Conservation (phyloP, 495 filamentous ascomycete genomes). For the Aspergillus biplanus region DNA sequence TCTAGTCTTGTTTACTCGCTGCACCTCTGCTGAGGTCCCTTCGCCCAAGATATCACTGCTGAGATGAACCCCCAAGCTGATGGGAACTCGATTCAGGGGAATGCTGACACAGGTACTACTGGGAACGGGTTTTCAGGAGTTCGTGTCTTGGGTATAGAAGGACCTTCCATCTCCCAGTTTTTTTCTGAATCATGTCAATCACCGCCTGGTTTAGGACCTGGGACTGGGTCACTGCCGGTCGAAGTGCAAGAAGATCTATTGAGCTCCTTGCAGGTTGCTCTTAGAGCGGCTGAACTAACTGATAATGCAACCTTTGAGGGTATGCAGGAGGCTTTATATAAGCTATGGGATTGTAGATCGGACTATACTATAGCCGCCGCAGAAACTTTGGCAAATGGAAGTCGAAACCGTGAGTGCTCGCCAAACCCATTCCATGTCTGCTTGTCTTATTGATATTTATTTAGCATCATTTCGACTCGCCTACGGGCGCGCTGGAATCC, state of each 20-base stretch:
- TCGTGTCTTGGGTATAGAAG: conserved; percentile 19
- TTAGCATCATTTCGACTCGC: conserved; percentile 65
- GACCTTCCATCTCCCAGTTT: conserved; percentile 32
- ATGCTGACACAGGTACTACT: too few relatives aligned
- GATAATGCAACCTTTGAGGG: conserved; percentile 32
- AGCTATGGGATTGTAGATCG: conserved; percentile 43
- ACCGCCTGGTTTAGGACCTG: conserved; percentile 23
- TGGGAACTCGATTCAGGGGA: too few relatives aligned
- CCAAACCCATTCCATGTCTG: conserved; percentile 6
- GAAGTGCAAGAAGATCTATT: conserved; percentile 19
- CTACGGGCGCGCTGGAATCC: conserved; percentile 67
- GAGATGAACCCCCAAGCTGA: too few relatives aligned
- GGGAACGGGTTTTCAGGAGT: too few relatives aligned
- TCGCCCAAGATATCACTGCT: too few relatives aligned
- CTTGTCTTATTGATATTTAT: conserved; percentile 20
- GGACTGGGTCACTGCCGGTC: conserved; percentile 19
- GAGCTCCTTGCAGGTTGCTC: conserved; percentile 14
- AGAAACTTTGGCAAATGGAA: conserved; percentile 65
- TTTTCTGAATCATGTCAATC: conserved; percentile 29
- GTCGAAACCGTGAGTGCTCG: conserved; percentile 63
- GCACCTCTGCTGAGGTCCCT: too few relatives aligned
- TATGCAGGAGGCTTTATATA: conserved; percentile 33
- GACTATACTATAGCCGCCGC: conserved; percentile 53
- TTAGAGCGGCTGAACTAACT: conserved; percentile 23
- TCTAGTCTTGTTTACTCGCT: too few relatives aligned